These are phyloP conservation scores for Chrysoporthe cubensis DNA, from an alignment of 2,329 filamentous ascomycete species.

Conservation along the genomic window DNA sequence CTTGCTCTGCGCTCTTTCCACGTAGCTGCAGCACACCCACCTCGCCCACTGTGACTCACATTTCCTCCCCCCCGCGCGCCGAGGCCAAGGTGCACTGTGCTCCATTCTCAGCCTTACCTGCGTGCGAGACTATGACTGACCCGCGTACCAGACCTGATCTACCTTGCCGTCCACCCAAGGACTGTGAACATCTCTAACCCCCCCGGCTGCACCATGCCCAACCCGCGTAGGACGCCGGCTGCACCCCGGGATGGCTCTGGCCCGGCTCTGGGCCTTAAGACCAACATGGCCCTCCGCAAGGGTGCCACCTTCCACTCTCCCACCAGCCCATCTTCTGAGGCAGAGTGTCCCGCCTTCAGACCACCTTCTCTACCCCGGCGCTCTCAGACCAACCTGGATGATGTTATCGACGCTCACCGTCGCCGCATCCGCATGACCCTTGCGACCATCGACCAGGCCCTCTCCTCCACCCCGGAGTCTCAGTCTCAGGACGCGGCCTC, in stretches of 20 bases:
- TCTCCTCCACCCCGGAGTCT: conserved; percentile 48
- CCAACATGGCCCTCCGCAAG: conserved; percentile 67
- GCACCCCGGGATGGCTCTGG: conserved; percentile 48
- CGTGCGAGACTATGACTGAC: conserved; percentile 29
- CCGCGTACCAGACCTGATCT: conserved; percentile 21
- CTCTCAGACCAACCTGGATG: conserved; percentile 71
- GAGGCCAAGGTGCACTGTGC: not conserved
- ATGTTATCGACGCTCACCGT: conserved; percentile 71
- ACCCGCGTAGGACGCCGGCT: conserved; percentile 47
- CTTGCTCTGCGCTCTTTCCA: conserved; percentile 14
- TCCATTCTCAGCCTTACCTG: conserved; percentile 25
- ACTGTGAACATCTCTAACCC: conserved; percentile 32
- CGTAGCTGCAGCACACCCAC: conserved; percentile 8
- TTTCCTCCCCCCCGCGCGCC: not conserved
- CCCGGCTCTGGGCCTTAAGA: conserved; percentile 53
- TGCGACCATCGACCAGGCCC: conserved; percentile 66
- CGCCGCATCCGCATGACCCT: conserved; percentile 71
- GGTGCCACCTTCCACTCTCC: conserved; percentile 69
- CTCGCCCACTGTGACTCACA: conserved; percentile 26
- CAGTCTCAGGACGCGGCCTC: conserved; percentile 35
- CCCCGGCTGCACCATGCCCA: conserved; percentile 39
- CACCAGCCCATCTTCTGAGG: conserved; percentile 40
- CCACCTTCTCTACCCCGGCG: conserved; percentile 64
- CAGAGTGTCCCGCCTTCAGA: conserved; percentile 45
- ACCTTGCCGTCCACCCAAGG: conserved; percentile 22